Evolutionary conservation across 1,284 basidiomycete genomes (phyloP), one percentile per base, ranked within the genome.

Genomic region (Marasmius tenuissimus): DNA sequence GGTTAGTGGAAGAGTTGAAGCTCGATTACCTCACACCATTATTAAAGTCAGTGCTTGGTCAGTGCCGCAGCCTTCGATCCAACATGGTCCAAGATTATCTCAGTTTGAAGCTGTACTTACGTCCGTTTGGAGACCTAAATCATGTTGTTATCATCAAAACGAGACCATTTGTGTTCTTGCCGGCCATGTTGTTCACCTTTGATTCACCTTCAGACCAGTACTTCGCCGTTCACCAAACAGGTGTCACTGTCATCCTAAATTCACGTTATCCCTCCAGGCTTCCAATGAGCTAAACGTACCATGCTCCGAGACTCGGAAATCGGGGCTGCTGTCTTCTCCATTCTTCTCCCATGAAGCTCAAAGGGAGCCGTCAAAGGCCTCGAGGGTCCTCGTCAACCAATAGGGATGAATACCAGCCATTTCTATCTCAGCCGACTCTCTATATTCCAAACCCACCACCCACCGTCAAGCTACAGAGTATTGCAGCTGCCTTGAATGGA

Each of bases 401-500:
- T 22, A 9, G 16, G 52, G 52, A 54, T 54, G 52, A 54, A 8
- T 54, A 54, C 34, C 52, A 54, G 16, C 52, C 52, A 11, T 54
- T 54, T 54, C 34, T 54, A 37, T 37, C 52, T 3, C 52, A 54
- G 52, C 52, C 52, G 34, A 54, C 34, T 18, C 34, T 54, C 3
- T 54, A n/a, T 34, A 54, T 54, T 37, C 52, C 52, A 38, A 54
- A 54, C 34, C 52, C 52, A 35, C 52, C 52, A 18, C 52, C 52
- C 12, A 34, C 33, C 37, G 52, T 54, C 52, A 54, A 54, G 20
- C 20, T 54, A 54, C 7, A 54, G 5, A 33, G 38, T 54, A 54
- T 54, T 14, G 52, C 52, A n/a, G 11, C 52, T 11, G 37, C 52
- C 3, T 38, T 54, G 34, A 34, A n/a, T n/a, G 52, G n/a, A 9